These are phyloP conservation scores for Thelephora terrestris DNA, from an alignment of 1,284 basidiomycete genomes.

Conservation along the genomic window DNA sequence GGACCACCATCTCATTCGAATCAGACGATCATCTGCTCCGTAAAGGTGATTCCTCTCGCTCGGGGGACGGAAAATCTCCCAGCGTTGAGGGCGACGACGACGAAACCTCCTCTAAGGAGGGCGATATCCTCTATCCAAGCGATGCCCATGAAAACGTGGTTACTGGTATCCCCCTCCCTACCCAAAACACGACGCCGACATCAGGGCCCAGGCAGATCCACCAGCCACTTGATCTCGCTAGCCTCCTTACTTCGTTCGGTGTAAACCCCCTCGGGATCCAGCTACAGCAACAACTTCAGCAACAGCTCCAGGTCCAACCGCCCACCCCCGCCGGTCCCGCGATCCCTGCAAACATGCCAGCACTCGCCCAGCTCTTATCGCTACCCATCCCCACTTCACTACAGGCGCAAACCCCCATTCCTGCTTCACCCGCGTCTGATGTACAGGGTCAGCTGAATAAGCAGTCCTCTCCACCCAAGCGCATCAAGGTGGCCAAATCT, in stretches of 20 bases:
- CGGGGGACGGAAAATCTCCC: conserved; percentile 11
- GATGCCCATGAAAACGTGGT: conserved; percentile 48
- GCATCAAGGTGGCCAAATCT: conserved; percentile 38
- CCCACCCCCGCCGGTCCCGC: conserved; percentile 7
- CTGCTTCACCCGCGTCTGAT: conserved; percentile 11
- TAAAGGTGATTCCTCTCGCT: conserved; percentile 10
- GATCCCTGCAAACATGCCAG: neutral
- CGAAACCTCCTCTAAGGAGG: neutral
- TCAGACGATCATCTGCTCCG: conserved; percentile 45
- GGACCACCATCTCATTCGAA: conserved; percentile 75
- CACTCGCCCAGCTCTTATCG: conserved; percentile 8
- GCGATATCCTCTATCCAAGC: neutral
- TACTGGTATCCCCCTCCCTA: conserved; percentile 27
- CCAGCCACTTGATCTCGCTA: conserved; percentile 40
- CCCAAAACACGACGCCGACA: conserved; percentile 12
- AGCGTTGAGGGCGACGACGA: conserved; percentile 22
- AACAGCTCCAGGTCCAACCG: conserved; percentile 22
- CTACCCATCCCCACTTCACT: conserved; percentile 15
- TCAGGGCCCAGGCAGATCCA: conserved; percentile 8
- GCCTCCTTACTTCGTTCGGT: conserved; percentile 50
- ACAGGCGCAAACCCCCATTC: conserved; percentile 11
- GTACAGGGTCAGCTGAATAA: conserved; percentile 7
- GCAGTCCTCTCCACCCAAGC: conserved; percentile 32
- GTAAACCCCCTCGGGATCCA: conserved; percentile 43
- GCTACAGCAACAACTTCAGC: conserved; percentile 17